Evolutionary conservation across 495 filamentous ascomycete genomes (phyloP), one percentile per base, ranked within the genome.

Genomic region (Aspergillus leporis): DNA sequence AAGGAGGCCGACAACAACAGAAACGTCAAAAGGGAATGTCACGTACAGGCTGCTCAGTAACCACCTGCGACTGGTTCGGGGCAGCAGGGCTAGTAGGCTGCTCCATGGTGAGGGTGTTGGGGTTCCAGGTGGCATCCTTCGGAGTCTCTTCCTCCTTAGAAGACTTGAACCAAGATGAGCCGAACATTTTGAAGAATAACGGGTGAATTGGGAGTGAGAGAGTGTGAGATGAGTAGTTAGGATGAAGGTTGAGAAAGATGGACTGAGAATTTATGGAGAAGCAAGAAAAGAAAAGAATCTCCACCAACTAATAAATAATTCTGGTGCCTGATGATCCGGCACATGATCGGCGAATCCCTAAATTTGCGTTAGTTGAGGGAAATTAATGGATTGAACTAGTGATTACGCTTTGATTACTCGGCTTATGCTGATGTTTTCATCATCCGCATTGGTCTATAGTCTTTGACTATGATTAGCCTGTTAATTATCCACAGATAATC

Each of bases 21-120:
- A 36, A 36, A 36, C 2, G 10, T 5, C 4, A 36, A 36, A 5
- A 36, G 10, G 9, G 10, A 36, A 36, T 1, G 38, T 16, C 38
- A 56, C 69, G 1, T 66, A 77, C 75, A 14, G 75, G 73, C 62
- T 78, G 73, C 66, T 75, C 69, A 13, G 64, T 59, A 12, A 73
- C 61, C 13, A 70, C 63, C 14, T 57, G 63, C 43, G 49, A 61
- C 46, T 72, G 58, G 4, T 53, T 65, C n/a, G 71, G 72, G 19
- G 67, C 70, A 16, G 62, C 60, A 19, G 71, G 70, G 58, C 70
- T 71, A 28, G 62, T 65, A 8, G 73, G 77, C 60, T 78, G 77
- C 30, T 77, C 68, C 64, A 75, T 68, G 34, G 64, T 64, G 34
- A 72, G 58, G 14, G 75, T 73, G 46, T 63, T 62, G 28, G 71